These are phyloP conservation scores for Colletotrichum caudatum DNA, from an alignment of 2,329 filamentous ascomycete genomes.

Conservation along the genomic window DNA sequence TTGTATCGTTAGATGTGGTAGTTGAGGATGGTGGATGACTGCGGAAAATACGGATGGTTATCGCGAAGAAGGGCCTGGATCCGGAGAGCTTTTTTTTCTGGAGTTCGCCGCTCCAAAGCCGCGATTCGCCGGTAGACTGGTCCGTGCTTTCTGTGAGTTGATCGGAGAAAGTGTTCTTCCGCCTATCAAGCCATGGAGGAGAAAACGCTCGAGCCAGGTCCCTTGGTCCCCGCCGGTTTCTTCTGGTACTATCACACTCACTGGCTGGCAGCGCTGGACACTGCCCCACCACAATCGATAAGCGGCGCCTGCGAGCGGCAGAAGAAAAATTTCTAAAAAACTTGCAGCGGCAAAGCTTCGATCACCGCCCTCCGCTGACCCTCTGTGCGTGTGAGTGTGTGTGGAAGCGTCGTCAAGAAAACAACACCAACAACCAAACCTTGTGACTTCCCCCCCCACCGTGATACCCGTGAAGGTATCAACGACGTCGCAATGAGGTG, in stretches of 20 bases:
- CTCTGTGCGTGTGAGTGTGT: neutral
- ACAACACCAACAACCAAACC: constrained; percentile 7
- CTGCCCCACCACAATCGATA: constrained; percentile 40
- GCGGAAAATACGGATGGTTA: constrained; percentile 25
- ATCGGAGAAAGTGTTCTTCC: constrained; percentile 21
- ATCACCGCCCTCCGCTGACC: constrained; percentile 40
- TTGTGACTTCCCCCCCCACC: constrained; percentile 12
- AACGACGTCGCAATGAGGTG: constrained; percentile 41
- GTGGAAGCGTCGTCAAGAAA: constrained; percentile 32
- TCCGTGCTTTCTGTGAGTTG: constrained; percentile 1
- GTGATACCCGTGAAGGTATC: constrained; percentile 41
- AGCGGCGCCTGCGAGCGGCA: constrained; percentile 19
- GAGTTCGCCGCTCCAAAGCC: constrained; percentile 20
- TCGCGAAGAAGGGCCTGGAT: constrained; percentile 13
- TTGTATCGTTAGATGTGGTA: neutral
- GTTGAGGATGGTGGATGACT: constrained; percentile 15
- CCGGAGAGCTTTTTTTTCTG: constrained; percentile 21
- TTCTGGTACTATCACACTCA: constrained; percentile 18
- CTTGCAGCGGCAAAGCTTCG: constrained; percentile 30
- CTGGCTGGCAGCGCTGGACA: neutral
- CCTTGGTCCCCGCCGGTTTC: constrained; percentile 2
- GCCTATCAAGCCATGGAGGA: neutral
- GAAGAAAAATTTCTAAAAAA: constrained; percentile 42
- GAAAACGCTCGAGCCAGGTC: neutral
- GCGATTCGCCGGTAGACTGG: constrained; percentile 13